Conservation (phyloP, 441 rosid genomes). For the Jatropha podagrica region DNA sequence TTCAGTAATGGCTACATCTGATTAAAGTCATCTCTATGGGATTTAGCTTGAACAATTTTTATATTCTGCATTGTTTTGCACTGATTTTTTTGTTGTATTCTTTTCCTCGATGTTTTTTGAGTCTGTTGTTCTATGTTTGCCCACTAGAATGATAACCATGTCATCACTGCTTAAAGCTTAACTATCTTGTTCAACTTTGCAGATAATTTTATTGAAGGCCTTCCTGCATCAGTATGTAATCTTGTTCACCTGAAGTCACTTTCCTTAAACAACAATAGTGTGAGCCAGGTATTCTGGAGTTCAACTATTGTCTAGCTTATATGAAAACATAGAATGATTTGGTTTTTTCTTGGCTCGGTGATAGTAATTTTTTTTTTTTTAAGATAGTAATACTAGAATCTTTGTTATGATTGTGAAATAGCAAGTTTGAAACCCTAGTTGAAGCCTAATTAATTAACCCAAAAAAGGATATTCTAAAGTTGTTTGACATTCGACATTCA, state of each 20-base stretch:
- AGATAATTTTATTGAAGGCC: slow-evolving; percentile 77
- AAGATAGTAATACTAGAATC: too few relatives aligned
- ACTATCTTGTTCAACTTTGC: slow-evolving; percentile 37
- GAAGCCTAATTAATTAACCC: too few relatives aligned
- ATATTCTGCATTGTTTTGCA: slow-evolving; percentile 1
- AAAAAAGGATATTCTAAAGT: too few relatives aligned
- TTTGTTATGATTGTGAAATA: too few relatives aligned
- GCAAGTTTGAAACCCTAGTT: too few relatives aligned
- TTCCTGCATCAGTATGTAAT: slow-evolving; percentile 79
- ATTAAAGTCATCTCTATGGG: neutral
- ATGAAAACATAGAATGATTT: neutral
- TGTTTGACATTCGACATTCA: too few relatives aligned
- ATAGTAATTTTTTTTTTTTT: too few relatives aligned
- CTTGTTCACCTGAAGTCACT: slow-evolving; percentile 79
- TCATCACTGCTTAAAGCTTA: slow-evolving; percentile 24
- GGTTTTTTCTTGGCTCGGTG: neutral
- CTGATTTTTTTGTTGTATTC: neutral
- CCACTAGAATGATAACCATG: slow-evolving; percentile 3
- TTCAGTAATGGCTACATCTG: neutral
- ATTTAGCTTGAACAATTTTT: neutral
- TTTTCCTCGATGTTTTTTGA: neutral
- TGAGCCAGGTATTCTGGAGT: slow-evolving; percentile 56
- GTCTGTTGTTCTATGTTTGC: neutral
- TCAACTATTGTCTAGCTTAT: slow-evolving; percentile 16
- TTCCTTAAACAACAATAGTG: slow-evolving; percentile 63